A percentile compares a stretch with the other conserved stretches of the same genome.
These are phyloP conservation scores for Penicillium verhagenii DNA, from an alignment of 495 filamentous ascomycete genomes.

Conservation along the genomic window DNA sequence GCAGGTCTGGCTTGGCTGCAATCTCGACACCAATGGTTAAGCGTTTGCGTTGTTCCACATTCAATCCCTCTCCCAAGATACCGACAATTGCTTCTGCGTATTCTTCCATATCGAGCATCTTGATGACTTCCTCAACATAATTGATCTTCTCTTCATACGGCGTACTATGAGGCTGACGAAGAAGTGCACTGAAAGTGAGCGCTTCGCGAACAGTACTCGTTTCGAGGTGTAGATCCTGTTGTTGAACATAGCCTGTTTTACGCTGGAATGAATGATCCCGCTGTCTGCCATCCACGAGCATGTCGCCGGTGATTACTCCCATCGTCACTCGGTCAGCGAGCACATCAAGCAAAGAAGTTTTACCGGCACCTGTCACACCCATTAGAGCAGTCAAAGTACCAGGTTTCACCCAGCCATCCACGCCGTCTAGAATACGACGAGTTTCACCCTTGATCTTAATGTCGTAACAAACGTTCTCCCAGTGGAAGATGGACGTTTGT, in stretches of 20 bases:
- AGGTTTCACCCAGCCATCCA: constrained; percentile 65
- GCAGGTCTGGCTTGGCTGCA: constrained; percentile 76
- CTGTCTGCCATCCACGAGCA: constrained; percentile 50
- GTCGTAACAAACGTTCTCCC: constrained; percentile 70
- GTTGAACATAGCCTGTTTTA: constrained; percentile 93
- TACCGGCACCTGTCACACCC: constrained; percentile 57
- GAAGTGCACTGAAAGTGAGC: constrained; percentile 77
- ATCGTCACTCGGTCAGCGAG: constrained; percentile 46
- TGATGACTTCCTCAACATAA: constrained; percentile 90
- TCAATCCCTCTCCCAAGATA: constrained; percentile 79
- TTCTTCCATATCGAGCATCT: constrained; percentile 81
- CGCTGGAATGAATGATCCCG: constrained; percentile 79
- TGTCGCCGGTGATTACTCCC: constrained; percentile 51
- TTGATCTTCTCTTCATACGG: constrained; percentile 72
- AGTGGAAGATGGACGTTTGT: constrained; percentile 74
- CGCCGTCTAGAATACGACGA: constrained; percentile 58
- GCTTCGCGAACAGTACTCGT: constrained; percentile 80
- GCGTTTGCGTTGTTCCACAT: constrained; percentile 82
- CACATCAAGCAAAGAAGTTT: constrained; percentile 52
- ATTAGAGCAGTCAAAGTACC: constrained; percentile 66
- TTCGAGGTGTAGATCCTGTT: constrained; percentile 85
- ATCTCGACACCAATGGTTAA: constrained; percentile 84
- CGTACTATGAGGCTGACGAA: constrained; percentile 74
- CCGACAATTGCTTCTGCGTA: constrained; percentile 87
- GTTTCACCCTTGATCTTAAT: constrained; percentile 60